Percentiles rank a stretch among this genome's conserved stretches.
Evolutionary conservation across 2,329 filamentous ascomycete species (phyloP).

Genomic region (Fusarium armeniacum): DNA sequence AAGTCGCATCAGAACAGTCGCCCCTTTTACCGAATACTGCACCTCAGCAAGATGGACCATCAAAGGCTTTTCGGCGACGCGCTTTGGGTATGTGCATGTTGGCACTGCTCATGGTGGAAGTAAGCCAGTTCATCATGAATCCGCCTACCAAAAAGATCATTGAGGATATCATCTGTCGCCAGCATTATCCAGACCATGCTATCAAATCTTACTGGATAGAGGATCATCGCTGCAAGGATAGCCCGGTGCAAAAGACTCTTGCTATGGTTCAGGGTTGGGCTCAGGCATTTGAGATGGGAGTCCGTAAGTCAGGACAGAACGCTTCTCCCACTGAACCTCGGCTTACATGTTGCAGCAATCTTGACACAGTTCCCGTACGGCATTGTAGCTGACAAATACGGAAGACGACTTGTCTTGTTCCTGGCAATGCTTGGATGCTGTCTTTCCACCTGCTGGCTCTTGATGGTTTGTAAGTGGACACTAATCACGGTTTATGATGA

Average conservation of each 20-base stretch:
- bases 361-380: constrained; percentile 62
- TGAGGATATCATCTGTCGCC: constrained; percentile 67
- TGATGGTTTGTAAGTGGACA: constrained; percentile 52
- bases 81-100: constrained; percentile 55
- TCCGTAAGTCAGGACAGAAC: constrained; percentile 53
- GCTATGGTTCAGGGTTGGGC: constrained; percentile 66
- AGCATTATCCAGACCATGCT: constrained; percentile 60
- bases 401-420: constrained; percentile 59
- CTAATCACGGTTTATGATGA: accelerated
- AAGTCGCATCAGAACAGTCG: constrained; percentile 33
- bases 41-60: constrained; percentile 40
- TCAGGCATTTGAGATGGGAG: constrained; percentile 61
- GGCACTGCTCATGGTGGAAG: constrained; percentile 60
- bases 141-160: constrained; percentile 65
- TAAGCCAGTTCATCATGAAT: constrained; percentile 56
- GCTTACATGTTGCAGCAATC: constrained; percentile 52
- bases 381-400: constrained; percentile 63
- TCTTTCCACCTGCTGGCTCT: constrained; percentile 50
- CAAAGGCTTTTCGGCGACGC: constrained; percentile 48
- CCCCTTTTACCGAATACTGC: constrained; percentile 44
- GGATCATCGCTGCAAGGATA: constrained; percentile 64
- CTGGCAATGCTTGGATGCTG: constrained; percentile 54
- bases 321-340: not conserved
- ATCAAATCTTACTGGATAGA: constrained; percentile 48
- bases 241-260: constrained; percentile 64